These are phyloP conservation scores for Solanum hybrid DNA, from an alignment of 305 asterid species.

Conservation along the genomic window DNA sequence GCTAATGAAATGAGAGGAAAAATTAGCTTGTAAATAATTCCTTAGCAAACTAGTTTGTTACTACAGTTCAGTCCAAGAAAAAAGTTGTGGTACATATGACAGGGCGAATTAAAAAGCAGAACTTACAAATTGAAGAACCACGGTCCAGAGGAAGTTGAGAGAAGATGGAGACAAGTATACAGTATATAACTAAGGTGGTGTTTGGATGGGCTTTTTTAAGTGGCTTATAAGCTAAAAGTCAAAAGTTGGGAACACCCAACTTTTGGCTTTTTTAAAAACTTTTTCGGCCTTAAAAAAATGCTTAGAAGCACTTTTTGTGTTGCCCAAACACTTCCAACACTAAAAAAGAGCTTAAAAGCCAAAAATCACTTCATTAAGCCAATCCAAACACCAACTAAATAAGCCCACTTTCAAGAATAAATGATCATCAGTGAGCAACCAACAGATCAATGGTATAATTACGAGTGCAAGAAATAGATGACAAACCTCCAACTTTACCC, in stretches of 20 bases:
- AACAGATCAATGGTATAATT: background rate
- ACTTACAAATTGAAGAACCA: background rate
- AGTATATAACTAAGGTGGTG: background rate
- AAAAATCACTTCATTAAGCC: background rate
- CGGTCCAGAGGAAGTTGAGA: background rate
- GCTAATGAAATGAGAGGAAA: background rate
- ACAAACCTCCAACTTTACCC: slow-evolving; percentile 39
- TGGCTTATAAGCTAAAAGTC: background rate
- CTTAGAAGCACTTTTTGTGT: background rate
- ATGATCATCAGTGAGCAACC: background rate
- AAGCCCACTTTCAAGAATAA: background rate
- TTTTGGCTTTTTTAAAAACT: background rate
- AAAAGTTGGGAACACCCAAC: background rate
- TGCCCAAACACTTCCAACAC: background rate
- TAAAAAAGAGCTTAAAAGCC: background rate
- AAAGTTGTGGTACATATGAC: background rate
- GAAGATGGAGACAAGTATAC: background rate
- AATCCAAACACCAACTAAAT: background rate
- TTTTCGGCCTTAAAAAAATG: background rate
- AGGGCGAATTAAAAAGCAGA: background rate
- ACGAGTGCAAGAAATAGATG: background rate
- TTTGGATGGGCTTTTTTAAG: background rate
- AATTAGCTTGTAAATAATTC: background rate
- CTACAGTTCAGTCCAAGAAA: background rate
- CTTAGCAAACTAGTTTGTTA: background rate